Conservation (phyloP, 2,329 filamentous ascomycete genomes). For the Pyricularia grisea region DNA sequence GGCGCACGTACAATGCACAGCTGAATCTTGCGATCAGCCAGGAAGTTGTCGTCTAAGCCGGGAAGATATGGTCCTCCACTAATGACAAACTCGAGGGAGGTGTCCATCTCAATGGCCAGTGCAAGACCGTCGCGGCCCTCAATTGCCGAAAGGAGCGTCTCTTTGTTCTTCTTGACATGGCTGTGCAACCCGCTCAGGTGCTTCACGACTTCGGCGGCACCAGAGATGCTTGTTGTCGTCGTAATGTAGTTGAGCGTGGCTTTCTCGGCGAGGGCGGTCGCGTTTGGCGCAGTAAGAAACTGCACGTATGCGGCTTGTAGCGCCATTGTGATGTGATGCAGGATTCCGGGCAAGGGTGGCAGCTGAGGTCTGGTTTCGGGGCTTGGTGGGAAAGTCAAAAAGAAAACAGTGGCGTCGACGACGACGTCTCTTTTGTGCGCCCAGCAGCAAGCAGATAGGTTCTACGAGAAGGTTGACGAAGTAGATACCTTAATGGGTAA, state of each 20-base stretch:
- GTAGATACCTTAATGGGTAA: not conserved
- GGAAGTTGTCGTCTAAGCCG: conserved; percentile 86
- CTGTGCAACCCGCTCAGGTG: conserved; percentile 65
- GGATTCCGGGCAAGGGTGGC: not conserved
- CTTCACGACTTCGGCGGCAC: conserved; percentile 69
- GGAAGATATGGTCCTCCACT: conserved; percentile 83
- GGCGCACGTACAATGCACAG: conserved; percentile 64
- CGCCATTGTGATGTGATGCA: conserved; percentile 28
- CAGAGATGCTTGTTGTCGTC: conserved; percentile 66
- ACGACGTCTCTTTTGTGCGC: not conserved
- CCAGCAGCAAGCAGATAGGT: not conserved
- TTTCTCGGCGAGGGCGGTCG: conserved; percentile 52
- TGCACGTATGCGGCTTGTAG: conserved; percentile 54
- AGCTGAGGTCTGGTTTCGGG: not conserved
- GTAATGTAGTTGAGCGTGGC: conserved; percentile 81
- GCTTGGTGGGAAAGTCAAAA: not conserved
- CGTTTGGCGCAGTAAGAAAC: conserved; percentile 59
- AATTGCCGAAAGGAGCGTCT: conserved; percentile 65
- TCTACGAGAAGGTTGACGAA: not conserved
- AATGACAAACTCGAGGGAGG: conserved; percentile 69
- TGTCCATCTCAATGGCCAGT: conserved; percentile 71
- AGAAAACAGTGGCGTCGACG: not conserved
- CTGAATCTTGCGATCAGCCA: conserved; percentile 70
- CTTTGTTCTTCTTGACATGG: conserved; percentile 73
- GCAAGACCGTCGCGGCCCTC: conserved; percentile 53